Conservation (phyloP, 257 asterid species). For the Nyctanthes arbortristis region DNA sequence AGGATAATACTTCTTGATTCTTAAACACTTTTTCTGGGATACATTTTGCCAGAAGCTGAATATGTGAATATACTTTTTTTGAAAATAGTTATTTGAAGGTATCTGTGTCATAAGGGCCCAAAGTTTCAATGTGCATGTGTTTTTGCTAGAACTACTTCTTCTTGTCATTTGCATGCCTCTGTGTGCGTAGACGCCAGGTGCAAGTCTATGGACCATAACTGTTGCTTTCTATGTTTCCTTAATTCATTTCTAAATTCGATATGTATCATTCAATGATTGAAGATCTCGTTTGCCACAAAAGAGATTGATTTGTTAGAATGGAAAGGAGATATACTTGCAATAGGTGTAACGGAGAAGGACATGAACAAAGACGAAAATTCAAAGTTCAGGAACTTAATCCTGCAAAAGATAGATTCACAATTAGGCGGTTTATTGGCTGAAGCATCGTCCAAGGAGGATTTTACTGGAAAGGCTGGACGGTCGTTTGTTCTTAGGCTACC, state of each 20-base stretch:
- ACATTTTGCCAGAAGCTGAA: background rate
- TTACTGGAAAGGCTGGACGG: constrained; percentile 87
- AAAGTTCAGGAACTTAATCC: constrained; percentile 62
- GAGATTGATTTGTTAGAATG: constrained; percentile 84
- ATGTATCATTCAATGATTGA: constrained; percentile 20
- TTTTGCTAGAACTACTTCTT: background rate
- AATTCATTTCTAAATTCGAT: constrained; percentile 15
- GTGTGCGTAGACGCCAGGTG: background rate
- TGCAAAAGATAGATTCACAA: constrained; percentile 74
- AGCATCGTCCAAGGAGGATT: constrained; percentile 83
- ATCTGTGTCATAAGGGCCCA: background rate
- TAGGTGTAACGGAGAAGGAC: constrained; percentile 86
- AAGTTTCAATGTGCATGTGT: background rate
- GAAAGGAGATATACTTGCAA: constrained; percentile 97
- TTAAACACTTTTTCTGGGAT: background rate
- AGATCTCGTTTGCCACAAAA: constrained; percentile 86
- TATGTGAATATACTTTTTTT: background rate
- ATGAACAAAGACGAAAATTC: constrained; percentile 73
- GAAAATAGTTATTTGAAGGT: background rate
- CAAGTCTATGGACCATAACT: background rate
- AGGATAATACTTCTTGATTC: background rate
- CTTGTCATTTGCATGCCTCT: background rate
- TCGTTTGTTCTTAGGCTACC: constrained; percentile 78
- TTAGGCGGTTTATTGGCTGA: constrained; percentile 79
- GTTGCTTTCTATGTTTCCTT: background rate